phyloP scores from a whole-genome alignment of 768 basidiomycete species.

The Tricholoma matsutake region DNA sequence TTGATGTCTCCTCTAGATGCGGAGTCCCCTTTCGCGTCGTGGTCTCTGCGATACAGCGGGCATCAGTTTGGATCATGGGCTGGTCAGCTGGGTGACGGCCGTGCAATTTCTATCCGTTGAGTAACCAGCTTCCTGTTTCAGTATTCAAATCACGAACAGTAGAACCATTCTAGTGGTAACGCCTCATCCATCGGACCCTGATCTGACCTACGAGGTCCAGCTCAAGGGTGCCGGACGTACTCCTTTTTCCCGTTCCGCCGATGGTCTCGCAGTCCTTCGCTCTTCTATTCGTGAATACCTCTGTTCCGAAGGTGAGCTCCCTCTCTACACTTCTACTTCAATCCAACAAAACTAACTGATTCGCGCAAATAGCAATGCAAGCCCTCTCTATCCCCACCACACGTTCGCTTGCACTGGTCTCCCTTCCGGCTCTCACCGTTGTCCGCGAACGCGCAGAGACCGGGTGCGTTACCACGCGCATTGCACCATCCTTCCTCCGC shows the following conservation, averaged over 20 bases:
- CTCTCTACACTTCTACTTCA: not conserved
- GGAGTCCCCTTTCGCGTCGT: conserved; percentile 56
- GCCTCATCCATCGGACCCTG: conserved; percentile 57
- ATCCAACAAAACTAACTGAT: not conserved
- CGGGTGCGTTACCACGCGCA: conserved; percentile 71
- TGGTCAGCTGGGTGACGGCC: conserved; percentile 93
- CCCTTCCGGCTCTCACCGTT: conserved; percentile 71
- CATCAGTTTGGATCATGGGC: conserved; percentile 91
- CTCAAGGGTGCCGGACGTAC: conserved; percentile 94
- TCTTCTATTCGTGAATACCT: conserved; percentile 94
- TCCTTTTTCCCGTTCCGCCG: conserved; percentile 88
- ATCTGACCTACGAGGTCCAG: conserved; percentile 76
- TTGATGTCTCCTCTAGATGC: conserved; percentile 45
- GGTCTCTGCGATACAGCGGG: conserved; percentile 89
- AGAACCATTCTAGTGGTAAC: conserved; percentile 60
- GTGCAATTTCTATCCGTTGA: conserved; percentile 81
- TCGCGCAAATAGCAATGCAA: conserved; percentile 35
- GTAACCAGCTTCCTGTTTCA: conserved; percentile 4
- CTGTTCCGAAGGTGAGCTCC: conserved; percentile 74
- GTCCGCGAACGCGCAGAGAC: conserved; percentile 70
- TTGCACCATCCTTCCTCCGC: conserved; percentile 89
- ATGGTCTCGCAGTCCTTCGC: conserved; percentile 93
- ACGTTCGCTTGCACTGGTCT: conserved; percentile 77
- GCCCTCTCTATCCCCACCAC: conserved; percentile 88
- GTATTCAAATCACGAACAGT: not conserved